Evolutionary conservation across 2,329 filamentous ascomycete species (phyloP).

Genomic region (Sporothrix luriei): DNA sequence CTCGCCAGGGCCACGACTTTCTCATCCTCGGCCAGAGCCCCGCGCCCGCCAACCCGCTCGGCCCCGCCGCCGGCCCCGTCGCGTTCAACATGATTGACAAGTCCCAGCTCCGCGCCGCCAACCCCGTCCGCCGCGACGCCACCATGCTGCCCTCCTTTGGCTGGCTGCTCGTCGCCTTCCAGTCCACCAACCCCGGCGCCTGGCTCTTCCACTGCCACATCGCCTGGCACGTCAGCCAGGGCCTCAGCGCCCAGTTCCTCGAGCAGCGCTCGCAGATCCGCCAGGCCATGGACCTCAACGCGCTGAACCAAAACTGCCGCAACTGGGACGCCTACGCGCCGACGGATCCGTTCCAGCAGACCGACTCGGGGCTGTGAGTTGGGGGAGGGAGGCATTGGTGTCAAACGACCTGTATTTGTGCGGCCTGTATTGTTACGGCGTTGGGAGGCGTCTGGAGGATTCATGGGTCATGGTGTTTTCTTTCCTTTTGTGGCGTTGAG

Average conservation of each 20-base stretch:
- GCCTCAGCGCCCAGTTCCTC: constrained; percentile 55
- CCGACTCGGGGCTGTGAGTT: constrained; percentile 31
- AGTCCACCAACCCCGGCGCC: constrained; percentile 52
- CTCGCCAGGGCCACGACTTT: constrained; percentile 38
- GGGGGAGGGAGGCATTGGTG: too few relatives aligned
- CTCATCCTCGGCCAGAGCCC: constrained; percentile 38
- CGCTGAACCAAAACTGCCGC: constrained; percentile 33
- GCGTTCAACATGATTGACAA: constrained; percentile 42
- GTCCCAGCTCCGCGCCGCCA: constrained; percentile 41
- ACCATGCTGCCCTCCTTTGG: constrained; percentile 48
- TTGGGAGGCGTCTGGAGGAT: neutral
- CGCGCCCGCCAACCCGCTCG: constrained; percentile 45
- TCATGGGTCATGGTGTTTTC: too few relatives aligned
- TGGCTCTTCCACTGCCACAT: constrained; percentile 53
- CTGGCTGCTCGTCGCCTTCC: constrained; percentile 50
- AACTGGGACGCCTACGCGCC: constrained; percentile 34
- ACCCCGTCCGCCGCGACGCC: constrained; percentile 51
- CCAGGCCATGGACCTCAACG: constrained; percentile 33
- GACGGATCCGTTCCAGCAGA: constrained; percentile 33
- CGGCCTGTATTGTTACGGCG: neutral
- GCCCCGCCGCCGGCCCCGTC: constrained; percentile 33
- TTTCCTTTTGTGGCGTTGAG: too few relatives aligned
- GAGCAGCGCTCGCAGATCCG: constrained; percentile 38
- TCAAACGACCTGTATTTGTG: too few relatives aligned
- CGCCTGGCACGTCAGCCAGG: constrained; percentile 51